Evolutionary conservation across 768 basidiomycete species (phyloP).

Genomic region (Brasilioporus rufonigricans): DNA sequence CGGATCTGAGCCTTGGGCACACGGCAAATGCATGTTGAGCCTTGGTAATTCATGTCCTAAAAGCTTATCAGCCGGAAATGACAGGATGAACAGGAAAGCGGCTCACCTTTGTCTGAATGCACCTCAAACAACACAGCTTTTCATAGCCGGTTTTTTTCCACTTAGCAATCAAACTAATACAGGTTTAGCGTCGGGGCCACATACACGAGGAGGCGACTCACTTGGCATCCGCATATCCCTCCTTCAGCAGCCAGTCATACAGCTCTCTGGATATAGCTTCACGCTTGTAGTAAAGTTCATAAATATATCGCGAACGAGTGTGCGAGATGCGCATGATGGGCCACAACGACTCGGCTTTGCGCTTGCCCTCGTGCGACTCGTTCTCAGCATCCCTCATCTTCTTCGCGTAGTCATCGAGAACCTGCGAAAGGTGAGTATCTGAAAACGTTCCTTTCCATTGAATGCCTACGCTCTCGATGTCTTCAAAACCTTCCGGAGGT

Average conservation of each 20-base stretch:
- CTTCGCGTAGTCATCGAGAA: slow-evolving; percentile 97
- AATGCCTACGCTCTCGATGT: slow-evolving; percentile 71
- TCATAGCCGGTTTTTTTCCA: slow-evolving; percentile 99
- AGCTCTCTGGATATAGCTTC: slow-evolving; percentile 91
- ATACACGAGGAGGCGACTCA: slow-evolving; percentile 39
- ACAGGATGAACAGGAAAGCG: slow-evolving; percentile 1
- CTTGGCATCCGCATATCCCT: slow-evolving; percentile 97
- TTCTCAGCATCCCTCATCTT: slow-evolving; percentile 99
- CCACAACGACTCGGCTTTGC: slow-evolving; percentile 90
- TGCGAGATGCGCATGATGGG: slow-evolving; percentile 99
- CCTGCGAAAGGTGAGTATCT: slow-evolving; percentile 42
- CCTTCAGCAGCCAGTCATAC: slow-evolving; percentile 97
- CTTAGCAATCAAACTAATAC: slow-evolving; percentile 85
- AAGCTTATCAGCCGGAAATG: slow-evolving; percentile 8
- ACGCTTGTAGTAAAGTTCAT: slow-evolving; percentile 97
- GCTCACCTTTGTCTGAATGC: slow-evolving; percentile 87
- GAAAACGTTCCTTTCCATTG: background rate
- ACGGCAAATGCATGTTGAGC: slow-evolving; percentile 96
- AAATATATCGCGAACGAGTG: slow-evolving; percentile 93
- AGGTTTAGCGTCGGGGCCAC: slow-evolving; percentile 4
- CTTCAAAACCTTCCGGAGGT: slow-evolving; percentile 95
- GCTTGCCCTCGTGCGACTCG: slow-evolving; percentile 97
- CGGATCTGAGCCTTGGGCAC: slow-evolving; percentile 95
- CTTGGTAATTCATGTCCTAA: slow-evolving; percentile 99
- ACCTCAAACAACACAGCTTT: slow-evolving; percentile 94